These are phyloP conservation scores for Acanthamoeba culbertsoni DNA, from an alignment of 208 protist genomes.

Conservation along the genomic window DNA sequence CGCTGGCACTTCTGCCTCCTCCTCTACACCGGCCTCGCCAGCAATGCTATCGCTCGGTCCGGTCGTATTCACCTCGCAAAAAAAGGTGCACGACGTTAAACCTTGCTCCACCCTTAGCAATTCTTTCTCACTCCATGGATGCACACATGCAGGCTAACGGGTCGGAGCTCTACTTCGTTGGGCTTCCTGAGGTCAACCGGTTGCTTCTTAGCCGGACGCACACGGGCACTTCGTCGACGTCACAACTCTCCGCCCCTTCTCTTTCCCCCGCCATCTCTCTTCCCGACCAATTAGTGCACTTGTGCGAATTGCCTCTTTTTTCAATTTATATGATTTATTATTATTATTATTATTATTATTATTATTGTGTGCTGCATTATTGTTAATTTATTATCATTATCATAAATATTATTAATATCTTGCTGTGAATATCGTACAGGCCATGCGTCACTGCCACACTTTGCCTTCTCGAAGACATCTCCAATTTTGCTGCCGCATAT, in stretches of 20 bases:
- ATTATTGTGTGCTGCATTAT: neutral
- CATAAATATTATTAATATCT: too few species aligned
- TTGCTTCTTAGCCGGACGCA: neutral
- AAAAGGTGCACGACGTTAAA: neutral
- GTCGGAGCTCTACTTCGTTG: neutral
- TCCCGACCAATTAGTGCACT: neutral
- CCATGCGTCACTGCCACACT: constrained; percentile 26
- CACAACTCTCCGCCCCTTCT: neutral
- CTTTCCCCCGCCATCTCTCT: neutral
- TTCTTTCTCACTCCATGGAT: neutral
- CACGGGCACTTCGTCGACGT: neutral
- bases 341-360: neutral
- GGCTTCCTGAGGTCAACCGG: neutral
- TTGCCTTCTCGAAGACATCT: constrained; percentile 12
- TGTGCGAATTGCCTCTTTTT: neutral
- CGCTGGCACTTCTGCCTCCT: neutral
- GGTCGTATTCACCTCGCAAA: neutral
- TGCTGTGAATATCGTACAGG: neutral
- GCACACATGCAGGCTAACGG: neutral
- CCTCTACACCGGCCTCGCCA: neutral
- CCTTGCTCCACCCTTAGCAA: neutral
- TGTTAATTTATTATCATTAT: neutral
- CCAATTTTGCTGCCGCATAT: constrained; percentile 1
- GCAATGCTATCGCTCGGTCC: neutral
- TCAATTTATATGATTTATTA: too few species aligned